Percentiles rank a stretch among this genome's conserved stretches.
phyloP scores from a whole-genome alignment of 129 eudicot species.

The Deinandra increscens region DNA sequence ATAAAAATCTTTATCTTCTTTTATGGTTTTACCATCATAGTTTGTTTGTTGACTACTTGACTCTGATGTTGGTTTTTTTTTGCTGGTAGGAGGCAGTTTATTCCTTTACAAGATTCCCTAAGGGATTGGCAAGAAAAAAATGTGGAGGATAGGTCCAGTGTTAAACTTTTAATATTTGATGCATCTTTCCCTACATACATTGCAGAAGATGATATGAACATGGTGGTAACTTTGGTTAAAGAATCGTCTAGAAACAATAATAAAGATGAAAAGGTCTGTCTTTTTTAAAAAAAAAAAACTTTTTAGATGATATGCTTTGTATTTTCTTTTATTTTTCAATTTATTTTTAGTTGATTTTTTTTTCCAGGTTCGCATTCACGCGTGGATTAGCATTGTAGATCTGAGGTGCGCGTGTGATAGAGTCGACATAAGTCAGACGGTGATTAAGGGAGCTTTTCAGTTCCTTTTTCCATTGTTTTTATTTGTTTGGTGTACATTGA shows the following conservation, averaged over 20 bases:
- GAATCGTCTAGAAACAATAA: constrained; percentile 23
- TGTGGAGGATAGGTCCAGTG: constrained; percentile 20
- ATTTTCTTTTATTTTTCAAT: no score
- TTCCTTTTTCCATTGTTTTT: no score
- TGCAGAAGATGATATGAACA: constrained; percentile 36
- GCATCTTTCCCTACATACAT: constrained; percentile 49
- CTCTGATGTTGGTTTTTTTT: constrained; percentile 18
- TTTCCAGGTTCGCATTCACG: no score
- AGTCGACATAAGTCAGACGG: no score
- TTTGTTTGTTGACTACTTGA: neutral
- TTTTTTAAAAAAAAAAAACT: no score
- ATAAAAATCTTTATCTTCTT: constrained; percentile 17
- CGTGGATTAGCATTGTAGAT: no score
- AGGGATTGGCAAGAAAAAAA: constrained; percentile 40
- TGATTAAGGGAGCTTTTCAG: no score
- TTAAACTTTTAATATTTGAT: constrained; percentile 35
- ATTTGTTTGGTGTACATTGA: no score
- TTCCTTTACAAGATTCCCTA: constrained; percentile 78
- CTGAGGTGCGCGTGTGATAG: no score
- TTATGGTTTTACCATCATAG: constrained; percentile 1
- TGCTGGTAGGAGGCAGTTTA: constrained; percentile 52
- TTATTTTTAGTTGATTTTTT: no score
- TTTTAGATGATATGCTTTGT: no score
- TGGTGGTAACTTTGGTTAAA: constrained; percentile 50
- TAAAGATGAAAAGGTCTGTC: constrained; percentile 45